phyloP scores from a whole-genome alignment of 345 rosid genomes.

The Rhodamnia rubescens region DNA sequence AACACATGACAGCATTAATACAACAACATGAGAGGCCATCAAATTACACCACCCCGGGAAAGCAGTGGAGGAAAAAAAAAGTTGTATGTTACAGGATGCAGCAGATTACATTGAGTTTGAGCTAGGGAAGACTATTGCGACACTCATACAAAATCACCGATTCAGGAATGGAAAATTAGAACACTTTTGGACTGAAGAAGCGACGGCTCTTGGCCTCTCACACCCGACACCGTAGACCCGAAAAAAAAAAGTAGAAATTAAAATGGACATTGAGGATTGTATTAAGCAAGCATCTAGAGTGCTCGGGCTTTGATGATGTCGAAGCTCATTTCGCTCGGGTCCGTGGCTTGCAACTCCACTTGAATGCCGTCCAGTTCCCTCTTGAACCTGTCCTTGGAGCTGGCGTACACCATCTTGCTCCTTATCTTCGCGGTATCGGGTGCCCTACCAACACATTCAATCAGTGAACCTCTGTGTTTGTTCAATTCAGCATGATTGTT shows the following conservation, averaged over 20 bases:
- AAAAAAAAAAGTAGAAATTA: neutral
- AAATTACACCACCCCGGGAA: neutral
- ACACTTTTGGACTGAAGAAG: neutral
- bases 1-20: neutral
- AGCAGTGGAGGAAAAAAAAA: neutral
- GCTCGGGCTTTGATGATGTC: constrained; percentile 81
- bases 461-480: neutral
- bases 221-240: neutral
- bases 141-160: neutral
- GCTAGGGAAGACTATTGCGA: neutral
- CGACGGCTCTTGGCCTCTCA: neutral
- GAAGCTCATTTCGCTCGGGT: constrained; percentile 97
- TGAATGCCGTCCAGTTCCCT: constrained; percentile 90
- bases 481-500: neutral
- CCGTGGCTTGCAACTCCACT: constrained; percentile 95
- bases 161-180: neutral
- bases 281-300: constrained; percentile 20
- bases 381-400: constrained; percentile 95
- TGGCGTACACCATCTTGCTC: constrained; percentile 89
- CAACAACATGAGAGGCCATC: neutral
- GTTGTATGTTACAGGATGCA: neutral
- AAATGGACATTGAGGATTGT: neutral
- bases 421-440: constrained; percentile 81
- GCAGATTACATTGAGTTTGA: neutral
- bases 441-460: constrained; percentile 30